Evolutionary conservation across 768 basidiomycete genomes (phyloP), one percentile per base, ranked within the genome.

Genomic region (Mycena leptocephala): DNA sequence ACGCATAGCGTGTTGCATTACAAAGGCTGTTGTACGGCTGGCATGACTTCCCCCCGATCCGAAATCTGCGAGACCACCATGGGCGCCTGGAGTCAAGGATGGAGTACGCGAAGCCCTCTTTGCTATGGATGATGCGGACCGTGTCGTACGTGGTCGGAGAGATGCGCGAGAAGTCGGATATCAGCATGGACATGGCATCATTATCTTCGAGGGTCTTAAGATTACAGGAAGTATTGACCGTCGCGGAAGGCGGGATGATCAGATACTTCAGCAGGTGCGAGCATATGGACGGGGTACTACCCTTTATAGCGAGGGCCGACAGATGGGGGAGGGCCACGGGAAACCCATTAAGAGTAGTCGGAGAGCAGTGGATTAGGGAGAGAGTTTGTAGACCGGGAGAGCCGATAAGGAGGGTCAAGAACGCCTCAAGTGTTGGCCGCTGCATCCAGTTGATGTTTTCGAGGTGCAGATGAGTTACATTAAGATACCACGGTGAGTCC

Each of bases 401-500:
- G 2, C 64, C 55, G n/a, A 48, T 28, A 6, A 78, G 43, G 14
- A 70, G 46, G n/a, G 30, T 2, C 33, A 72, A 39, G 2, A 78
- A 28, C 6, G 24, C n/a, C 65, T 68, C 70, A 48, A 74, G 67
- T 4, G 74, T 63, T 3, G 74, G 77, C 18, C 39, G 28, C 33
- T 68, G 51, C 1, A 30, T 2, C 11, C 30, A 11, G 30, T 14
- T 26, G 20, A 69, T 72, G 16, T 68, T 28, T 35, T 59, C 70
- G 32, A 78, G 73, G 30, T 75, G 70, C 8, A 78, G 74, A 61
- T 75, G 70, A 4, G 74, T 72, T n/a, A 78, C 5, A 39, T 76
- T 22, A 1, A 51, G 39, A 41, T 75, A 75, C 65, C 65, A 78
- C 18, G 43, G 37, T 6, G 77, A 78, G 39, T 65, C 70, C 77